Percentiles rank a stretch among this genome's conserved stretches.
Conservation (phyloP, 1,139 yeast species). For the Diutina siamensis region DNA sequence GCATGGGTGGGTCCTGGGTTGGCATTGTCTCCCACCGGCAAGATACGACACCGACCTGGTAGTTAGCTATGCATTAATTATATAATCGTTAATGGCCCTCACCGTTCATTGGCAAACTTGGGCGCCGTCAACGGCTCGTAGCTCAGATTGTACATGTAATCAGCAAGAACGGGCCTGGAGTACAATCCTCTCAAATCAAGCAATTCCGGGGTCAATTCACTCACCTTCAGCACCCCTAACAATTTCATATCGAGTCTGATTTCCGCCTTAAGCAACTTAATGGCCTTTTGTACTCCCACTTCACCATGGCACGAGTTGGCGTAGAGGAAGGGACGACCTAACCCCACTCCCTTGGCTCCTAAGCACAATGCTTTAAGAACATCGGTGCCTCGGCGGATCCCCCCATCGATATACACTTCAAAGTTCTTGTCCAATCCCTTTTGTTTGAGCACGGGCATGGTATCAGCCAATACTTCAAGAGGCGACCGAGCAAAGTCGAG, state of each 20-base stretch:
- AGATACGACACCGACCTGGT: neutral
- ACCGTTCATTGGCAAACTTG: conserved; percentile 7
- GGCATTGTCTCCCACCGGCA: neutral
- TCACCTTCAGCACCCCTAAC: conserved; percentile 42
- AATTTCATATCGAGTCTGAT: conserved; percentile 81
- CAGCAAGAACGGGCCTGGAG: conserved; percentile 8
- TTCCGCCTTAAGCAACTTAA: conserved; percentile 71
- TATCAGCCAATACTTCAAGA: conserved; percentile 54
- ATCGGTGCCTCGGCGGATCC: conserved; percentile 62
- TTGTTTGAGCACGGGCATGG: conserved; percentile 43
- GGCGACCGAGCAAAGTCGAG: conserved; percentile 60
- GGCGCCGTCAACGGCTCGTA: conserved; percentile 10
- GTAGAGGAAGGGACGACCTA: conserved; percentile 63
- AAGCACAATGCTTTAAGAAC: conserved; percentile 53
- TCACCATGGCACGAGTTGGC: conserved; percentile 68
- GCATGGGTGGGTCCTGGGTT: neutral
- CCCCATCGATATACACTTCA: conserved; percentile 52
- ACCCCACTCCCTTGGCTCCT: conserved; percentile 65
- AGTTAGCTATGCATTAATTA: neutral
- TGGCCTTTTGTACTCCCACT: conserved; percentile 68
- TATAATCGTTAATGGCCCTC: neutral
- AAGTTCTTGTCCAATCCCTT: conserved; percentile 32
- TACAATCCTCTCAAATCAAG: conserved; percentile 9
- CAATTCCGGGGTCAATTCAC: conserved; percentile 9
- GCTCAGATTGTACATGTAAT: conserved; percentile 9